Evolutionary conservation across 257 asterid species (phyloP).

Genomic region (Eucommia ulmoides): DNA sequence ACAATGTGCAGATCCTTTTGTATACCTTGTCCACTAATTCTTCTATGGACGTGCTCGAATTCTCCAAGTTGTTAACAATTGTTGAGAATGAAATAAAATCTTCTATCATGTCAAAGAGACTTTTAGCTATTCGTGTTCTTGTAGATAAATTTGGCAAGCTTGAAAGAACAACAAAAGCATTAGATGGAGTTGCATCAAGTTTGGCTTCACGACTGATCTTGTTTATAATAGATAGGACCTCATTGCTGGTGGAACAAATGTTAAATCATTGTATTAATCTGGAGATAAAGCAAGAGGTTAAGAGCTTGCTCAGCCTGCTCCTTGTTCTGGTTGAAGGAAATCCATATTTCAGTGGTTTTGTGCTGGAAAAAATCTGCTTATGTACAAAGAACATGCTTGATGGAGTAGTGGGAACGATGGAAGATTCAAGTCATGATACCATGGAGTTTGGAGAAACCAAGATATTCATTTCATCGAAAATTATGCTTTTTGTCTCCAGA

Average conservation of each 20-base stretch:
- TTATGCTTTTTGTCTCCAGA: conserved; percentile 36
- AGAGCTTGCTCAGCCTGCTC: conserved; percentile 39
- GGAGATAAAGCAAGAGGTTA: conserved; percentile 38
- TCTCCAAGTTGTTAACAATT: conserved; percentile 28
- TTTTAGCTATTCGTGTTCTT: conserved; percentile 33
- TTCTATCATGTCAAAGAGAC: conserved; percentile 33
- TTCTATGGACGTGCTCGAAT: conserved; percentile 31
- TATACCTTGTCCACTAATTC: conserved; percentile 26
- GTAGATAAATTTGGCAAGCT: conserved; percentile 43
- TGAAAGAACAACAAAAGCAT: conserved; percentile 30
- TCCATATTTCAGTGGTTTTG: conserved; percentile 25
- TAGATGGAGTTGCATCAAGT: conserved; percentile 24
- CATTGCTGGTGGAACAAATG: conserved; percentile 22
- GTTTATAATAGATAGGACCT: conserved; percentile 35
- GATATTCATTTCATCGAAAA: conserved; percentile 16
- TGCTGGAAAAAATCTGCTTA: conserved; percentile 35
- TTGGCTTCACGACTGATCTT: conserved; percentile 34
- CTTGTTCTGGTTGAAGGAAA: conserved; percentile 38
- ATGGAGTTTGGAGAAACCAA: conserved; percentile 13
- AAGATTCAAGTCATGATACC: conserved; percentile 11
- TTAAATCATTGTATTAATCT: conserved; percentile 19
- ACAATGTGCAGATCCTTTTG: conserved; percentile 40
- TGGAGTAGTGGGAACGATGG: conserved; percentile 14
- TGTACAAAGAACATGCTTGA: conserved; percentile 29
- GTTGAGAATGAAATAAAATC: conserved; percentile 27